These are phyloP conservation scores for Urochloa ruziziensis DNA, from an alignment of 176 grass and related monocot species.

Conservation along the genomic window DNA sequence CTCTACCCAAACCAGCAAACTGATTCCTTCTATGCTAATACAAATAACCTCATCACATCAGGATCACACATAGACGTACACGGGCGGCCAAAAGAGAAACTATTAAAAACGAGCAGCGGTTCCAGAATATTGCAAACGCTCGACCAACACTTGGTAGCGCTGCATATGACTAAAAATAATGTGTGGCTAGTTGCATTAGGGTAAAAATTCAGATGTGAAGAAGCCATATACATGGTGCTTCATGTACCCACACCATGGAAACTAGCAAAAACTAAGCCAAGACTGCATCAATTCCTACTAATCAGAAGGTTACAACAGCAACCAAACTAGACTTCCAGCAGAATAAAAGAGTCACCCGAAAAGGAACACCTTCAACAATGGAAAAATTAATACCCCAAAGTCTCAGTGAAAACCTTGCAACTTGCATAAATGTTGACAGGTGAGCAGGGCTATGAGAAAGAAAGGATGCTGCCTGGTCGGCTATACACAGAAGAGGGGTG, in stretches of 20 bases:
- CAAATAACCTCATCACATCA: background rate
- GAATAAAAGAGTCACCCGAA: too few species aligned
- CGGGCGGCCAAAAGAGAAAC: background rate
- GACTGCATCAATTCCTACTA: background rate
- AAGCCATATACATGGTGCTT: background rate
- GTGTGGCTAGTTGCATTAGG: background rate
- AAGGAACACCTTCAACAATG: background rate
- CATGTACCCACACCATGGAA: background rate
- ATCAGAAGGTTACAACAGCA: background rate
- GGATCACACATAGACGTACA: background rate
- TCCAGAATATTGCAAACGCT: background rate
- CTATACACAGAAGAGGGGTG: background rate
- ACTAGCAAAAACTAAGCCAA: background rate
- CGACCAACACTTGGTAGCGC: background rate
- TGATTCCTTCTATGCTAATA: background rate
- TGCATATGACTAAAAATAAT: background rate
- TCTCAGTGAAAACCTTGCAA: background rate
- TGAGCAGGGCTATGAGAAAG: background rate
- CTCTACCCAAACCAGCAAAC: background rate
- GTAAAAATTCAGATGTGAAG: background rate
- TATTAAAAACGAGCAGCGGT: background rate
- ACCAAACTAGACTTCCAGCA: background rate
- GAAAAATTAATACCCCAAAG: background rate
- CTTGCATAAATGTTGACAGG: background rate
- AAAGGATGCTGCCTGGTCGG: background rate